Percentiles rank a stretch among this genome's conserved stretches.
Evolutionary conservation across 441 rosid species (phyloP).

Genomic region (Jatropha multifida): DNA sequence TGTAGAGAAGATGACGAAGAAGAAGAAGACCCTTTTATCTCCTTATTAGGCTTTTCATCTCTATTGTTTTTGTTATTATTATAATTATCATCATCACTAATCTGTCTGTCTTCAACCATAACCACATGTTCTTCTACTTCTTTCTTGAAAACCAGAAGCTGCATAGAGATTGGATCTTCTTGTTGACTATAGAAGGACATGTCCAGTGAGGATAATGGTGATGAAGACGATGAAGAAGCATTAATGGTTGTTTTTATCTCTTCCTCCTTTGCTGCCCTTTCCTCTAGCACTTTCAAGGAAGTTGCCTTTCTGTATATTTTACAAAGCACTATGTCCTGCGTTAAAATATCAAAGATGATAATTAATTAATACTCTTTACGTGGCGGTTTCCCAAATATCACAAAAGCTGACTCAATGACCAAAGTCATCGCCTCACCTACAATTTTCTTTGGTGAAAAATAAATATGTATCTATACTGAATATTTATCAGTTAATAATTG

Average conservation of each 20-base stretch:
- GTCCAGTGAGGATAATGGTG: slow-evolving; percentile 37
- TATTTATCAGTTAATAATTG: not conserved
- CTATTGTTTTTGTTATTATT: not conserved
- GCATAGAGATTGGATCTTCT: slow-evolving; percentile 32
- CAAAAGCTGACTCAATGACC: not conserved
- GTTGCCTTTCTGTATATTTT: slow-evolving; percentile 95
- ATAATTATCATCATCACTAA: not conserved
- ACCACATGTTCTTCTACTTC: slow-evolving; percentile 39
- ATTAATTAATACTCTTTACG: not conserved
- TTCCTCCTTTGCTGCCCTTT: slow-evolving; percentile 80
- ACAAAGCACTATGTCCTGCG: slow-evolving; percentile 83
- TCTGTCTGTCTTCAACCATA: slow-evolving; percentile 13
- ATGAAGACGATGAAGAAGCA: slow-evolving; percentile 38
- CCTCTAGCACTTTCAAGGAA: slow-evolving; percentile 78
- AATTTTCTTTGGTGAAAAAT: no score
- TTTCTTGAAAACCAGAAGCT: slow-evolving; percentile 38
- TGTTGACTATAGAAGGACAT: slow-evolving; percentile 39
- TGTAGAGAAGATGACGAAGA: slow-evolving; percentile 31
- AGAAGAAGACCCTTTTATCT: slow-evolving; percentile 11
- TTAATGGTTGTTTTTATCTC: slow-evolving; percentile 28
- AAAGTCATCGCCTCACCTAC: no score
- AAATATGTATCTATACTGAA: no score
- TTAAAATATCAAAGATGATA: not conserved
- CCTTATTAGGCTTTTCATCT: slow-evolving; percentile 10
- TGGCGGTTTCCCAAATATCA: not conserved